Evolutionary conservation across 148 eudicot species (phyloP).

Genomic region (Polygonum aviculare): DNA sequence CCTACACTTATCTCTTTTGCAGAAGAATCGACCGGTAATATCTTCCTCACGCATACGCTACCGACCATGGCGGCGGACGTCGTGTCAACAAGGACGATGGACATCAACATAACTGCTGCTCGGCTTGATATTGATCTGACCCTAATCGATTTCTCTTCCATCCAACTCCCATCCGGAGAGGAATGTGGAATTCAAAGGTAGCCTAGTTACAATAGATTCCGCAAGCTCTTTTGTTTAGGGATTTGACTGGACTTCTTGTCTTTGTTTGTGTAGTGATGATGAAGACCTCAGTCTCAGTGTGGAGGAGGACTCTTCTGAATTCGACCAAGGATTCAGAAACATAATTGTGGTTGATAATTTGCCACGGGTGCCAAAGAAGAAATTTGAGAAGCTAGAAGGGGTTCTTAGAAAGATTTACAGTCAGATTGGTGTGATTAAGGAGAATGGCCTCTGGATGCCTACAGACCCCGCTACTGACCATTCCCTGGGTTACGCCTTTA

Average conservation of each 20-base stretch:
- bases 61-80: not conserved
- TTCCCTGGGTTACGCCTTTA: constrained; percentile 71
- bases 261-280: constrained; percentile 35
- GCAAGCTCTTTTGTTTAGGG: too few relatives aligned
- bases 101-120: constrained; percentile 33
- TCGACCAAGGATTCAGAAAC: constrained; percentile 56
- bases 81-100: constrained; percentile 24
- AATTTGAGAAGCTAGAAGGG: constrained; percentile 69
- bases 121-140: constrained; percentile 35
- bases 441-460: constrained; percentile 83
- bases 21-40: too few relatives aligned
- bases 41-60: too few relatives aligned
- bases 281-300: constrained; percentile 47
- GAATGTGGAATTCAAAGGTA: constrained; percentile 60
- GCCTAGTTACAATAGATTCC: too few relatives aligned
- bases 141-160: constrained; percentile 33
- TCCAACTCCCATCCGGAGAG: constrained; percentile 52
- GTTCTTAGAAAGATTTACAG: constrained; percentile 68
- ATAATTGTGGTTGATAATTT: constrained; percentile 73
- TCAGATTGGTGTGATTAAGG: constrained; percentile 71
- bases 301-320: constrained; percentile 37
- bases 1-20: too few relatives aligned
- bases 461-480: constrained; percentile 43
- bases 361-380: constrained; percentile 69
- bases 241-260: too few relatives aligned